Base-by-base conservation (phyloP, 768 basidiomycete species). In the Galerina marginata region DNA sequence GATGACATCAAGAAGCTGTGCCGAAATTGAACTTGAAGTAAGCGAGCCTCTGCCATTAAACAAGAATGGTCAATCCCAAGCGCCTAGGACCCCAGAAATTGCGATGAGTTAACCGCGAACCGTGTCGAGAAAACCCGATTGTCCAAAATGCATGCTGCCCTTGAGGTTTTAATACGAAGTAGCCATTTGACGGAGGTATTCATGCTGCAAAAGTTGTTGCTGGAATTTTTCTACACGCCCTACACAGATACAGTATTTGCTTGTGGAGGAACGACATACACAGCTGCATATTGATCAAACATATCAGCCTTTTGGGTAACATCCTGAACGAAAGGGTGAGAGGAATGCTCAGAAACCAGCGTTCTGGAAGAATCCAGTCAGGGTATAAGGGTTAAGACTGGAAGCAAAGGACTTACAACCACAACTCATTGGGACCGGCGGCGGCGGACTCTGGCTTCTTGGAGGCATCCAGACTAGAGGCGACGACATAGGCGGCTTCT, bases 271-370 rank as follows among this genome's bases (percentile, higher is more conserved):
- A 91, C 81, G 46, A 71, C 69, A 73, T 85, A 91, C 58, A 83
- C 87, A n/a, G 81, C 72, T 4, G 83, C 83, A 58, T 67, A 76
- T 46, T 81, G 75, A 59, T 93, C 91, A 66, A 95, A 95, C 47
- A 86, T 67, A 1, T 77, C 78, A 1, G 83, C 81, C 74, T 91
- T 92, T 49, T 79, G 71, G 16, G 73, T 67, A n/a, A 92, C 73
- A 61, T 92, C 89, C 9, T 72, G 65, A 12, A 90, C 88, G 59
- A 91, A 70, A n/a, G 90, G 90, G 75, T 93, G 89, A 5, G 77
- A 72, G 7, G 91, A 86, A 64, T 89, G 79, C 61, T 86, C 77
- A n/a, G 74, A 77, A 10, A 61, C 66, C 36, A 85, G 73, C 65
- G 75, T 76, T 33, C 81, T 82, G 50, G 63, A 39, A 39, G 15